Evolutionary conservation across 805 yeast species (phyloP), one percentile per base, ranked within the genome.

Genomic region (Starmerella ratchasimensis): DNA sequence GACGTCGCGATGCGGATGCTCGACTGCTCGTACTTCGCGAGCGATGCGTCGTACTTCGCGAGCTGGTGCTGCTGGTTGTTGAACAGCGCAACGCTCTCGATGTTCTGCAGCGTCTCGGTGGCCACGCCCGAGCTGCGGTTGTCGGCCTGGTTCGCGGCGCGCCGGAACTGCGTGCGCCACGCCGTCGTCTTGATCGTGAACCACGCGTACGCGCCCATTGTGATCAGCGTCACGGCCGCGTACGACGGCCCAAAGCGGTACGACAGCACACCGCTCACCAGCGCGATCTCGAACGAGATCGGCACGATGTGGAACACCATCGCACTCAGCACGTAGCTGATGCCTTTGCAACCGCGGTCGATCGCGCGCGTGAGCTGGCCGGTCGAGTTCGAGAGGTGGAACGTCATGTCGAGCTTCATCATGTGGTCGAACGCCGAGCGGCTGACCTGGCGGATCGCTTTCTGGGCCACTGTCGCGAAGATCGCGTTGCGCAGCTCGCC

Each of bases 261-360:
- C 13, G 95, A 83, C 48, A 90, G 64, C 31, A 90, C 80, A 39
- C 96, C 94, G 55, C 95, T 81, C 10, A 90, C 98, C 38, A 90
- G 77, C 3, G 80, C 69, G 37, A 90, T 90, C 57, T 90, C 98
- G 55, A 90, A 80, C 3, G 93, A 69, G 28, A 88, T 80, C 7
- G 98, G 98, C 24, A 88, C 64, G 26, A 90, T 86, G 56, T 90
- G 97, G 64, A 90, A 88, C n/a, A 90, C 94, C 94, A 88, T 81
- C 2, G 97, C 94, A 26, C 81, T 74, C 33, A 90, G 63, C 4
- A 90, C 96, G 50, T 80, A 86, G 10, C 93, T 77, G 37, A 90
- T 88, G 63, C 98, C 98, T 51, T 90, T 88, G 1, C 97, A 88
- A 57, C 98, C 98, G 46, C 98, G 67, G 53, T 90, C 98, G 52